A percentile compares a stretch with the other conserved stretches of the same genome.
These are phyloP conservation scores for Marasmius tenuissimus DNA, from an alignment of 1,284 basidiomycete species.

Conservation along the genomic window DNA sequence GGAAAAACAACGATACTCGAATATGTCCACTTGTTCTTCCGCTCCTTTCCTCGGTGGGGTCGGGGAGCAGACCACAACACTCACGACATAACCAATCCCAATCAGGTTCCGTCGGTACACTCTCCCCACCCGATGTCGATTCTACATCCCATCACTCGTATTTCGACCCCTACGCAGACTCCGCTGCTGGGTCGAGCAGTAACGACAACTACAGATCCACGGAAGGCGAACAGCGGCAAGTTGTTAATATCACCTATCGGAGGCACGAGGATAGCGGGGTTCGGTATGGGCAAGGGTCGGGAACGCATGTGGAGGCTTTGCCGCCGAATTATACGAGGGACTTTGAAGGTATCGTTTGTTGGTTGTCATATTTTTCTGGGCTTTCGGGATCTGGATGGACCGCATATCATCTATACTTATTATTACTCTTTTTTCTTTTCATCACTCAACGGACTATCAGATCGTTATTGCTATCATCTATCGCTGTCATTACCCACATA, in stretches of 20 bases:
- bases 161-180: background rate
- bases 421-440: too few species aligned
- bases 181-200: background rate
- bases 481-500: too few species aligned
- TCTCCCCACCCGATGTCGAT: background rate
- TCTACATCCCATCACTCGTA: background rate
- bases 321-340: too few species aligned
- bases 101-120: background rate
- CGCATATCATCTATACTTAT: too few species aligned
- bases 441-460: too few species aligned
- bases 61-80: background rate
- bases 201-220: background rate
- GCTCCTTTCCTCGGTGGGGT: background rate
- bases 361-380: background rate
- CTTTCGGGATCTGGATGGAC: too few species aligned
- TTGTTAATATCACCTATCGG: too few species aligned
- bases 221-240: background rate
- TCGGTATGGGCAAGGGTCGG: too few species aligned
- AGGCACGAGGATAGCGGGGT: too few species aligned
- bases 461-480: too few species aligned
- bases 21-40: background rate
- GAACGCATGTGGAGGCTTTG: too few species aligned
- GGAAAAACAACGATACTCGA: background rate
- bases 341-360: background rate
- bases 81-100: background rate